Percentiles rank a stretch among this genome's conserved stretches.
Evolutionary conservation across 2,329 filamentous ascomycete genomes (phyloP).

Genomic region (Chaetothyriales sp.): DNA sequence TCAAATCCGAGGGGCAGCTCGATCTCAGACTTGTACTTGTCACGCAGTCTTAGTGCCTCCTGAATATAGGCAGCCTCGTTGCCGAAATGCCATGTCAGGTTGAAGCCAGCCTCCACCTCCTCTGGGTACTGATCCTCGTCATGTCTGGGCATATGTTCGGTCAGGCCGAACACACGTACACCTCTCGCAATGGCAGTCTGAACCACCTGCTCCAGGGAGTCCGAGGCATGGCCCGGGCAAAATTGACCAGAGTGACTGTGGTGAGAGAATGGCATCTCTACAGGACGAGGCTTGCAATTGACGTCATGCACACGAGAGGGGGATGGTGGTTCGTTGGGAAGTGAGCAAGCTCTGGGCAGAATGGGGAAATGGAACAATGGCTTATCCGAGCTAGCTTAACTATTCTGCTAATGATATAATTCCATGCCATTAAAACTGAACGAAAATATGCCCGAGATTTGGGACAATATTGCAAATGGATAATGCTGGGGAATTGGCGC

Average conservation of each 20-base stretch:
- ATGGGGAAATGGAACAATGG: no score
- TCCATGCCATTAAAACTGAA: not conserved
- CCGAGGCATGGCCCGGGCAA: constrained; percentile 75
- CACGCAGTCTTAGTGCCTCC: constrained; percentile 60
- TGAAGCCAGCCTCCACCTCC: constrained; percentile 43
- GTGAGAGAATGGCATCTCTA: constrained; percentile 81
- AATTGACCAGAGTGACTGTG: constrained; percentile 98
- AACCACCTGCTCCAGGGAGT: constrained; percentile 71
- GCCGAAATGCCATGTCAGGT: constrained; percentile 24
- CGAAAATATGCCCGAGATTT: constrained; percentile 1
- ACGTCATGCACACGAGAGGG: not conserved
- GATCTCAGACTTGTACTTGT: constrained; percentile 55
- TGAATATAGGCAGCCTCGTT: constrained; percentile 48
- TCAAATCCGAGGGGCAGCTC: constrained; percentile 81
- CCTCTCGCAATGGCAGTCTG: constrained; percentile 60
- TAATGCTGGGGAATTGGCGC: constrained; percentile 13
- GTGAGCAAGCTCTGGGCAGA: not conserved
- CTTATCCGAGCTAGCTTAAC: not conserved
- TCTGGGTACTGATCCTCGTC: constrained; percentile 77
- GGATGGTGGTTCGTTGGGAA: no score
- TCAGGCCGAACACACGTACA: constrained; percentile 72
- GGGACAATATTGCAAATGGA: not conserved
- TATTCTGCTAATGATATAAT: not conserved
- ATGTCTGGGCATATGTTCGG: constrained; percentile 86
- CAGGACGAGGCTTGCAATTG: not conserved